A percentile compares a stretch with the other conserved stretches of the same genome.
phyloP scores from a whole-genome alignment of 129 eudicot genomes.

The Centrapalus pauciflorus region DNA sequence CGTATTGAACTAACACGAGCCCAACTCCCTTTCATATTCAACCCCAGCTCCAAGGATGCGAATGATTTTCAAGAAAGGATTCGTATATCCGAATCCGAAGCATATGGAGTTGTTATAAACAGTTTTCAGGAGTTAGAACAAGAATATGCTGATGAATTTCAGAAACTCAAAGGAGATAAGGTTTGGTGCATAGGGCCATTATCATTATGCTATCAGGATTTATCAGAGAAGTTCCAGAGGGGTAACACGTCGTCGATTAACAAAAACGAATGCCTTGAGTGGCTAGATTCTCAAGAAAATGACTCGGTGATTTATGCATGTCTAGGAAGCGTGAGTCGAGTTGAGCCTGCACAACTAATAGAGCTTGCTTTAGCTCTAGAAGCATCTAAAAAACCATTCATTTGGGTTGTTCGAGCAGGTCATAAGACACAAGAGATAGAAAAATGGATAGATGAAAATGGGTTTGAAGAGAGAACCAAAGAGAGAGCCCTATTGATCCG shows the following conservation, averaged over 20 bases:
- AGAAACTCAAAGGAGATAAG: constrained; percentile 24
- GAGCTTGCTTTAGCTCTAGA: constrained; percentile 48
- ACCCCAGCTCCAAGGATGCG: neutral
- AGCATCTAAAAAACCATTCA: constrained; percentile 29
- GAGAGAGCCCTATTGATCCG: constrained; percentile 42
- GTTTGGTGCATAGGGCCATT: constrained; percentile 50
- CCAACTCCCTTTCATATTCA: constrained; percentile 37
- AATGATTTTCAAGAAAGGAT: neutral
- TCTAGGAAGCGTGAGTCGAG: constrained; percentile 34
- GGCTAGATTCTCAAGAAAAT: constrained; percentile 38
- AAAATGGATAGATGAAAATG: constrained; percentile 35
- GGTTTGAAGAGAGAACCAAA: constrained; percentile 43
- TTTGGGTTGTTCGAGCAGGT: constrained; percentile 36
- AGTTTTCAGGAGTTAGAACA: constrained; percentile 48
- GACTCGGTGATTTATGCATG: constrained; percentile 37
- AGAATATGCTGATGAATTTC: constrained; percentile 31
- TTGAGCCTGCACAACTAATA: constrained; percentile 25
- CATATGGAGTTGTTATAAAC: constrained; percentile 34
- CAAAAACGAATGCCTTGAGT: constrained; percentile 27
- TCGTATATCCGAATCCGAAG: constrained; percentile 25
- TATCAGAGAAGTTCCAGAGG: constrained; percentile 22
- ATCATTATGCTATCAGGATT: constrained; percentile 30
- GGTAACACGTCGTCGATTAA: constrained; percentile 32
- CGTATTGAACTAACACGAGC: constrained; percentile 40
- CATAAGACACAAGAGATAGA: constrained; percentile 26